Evolutionary conservation across 352 stramenopile genomes (phyloP), one percentile per base, ranked within the genome.

Genomic region (Globisporangium emineosum): DNA sequence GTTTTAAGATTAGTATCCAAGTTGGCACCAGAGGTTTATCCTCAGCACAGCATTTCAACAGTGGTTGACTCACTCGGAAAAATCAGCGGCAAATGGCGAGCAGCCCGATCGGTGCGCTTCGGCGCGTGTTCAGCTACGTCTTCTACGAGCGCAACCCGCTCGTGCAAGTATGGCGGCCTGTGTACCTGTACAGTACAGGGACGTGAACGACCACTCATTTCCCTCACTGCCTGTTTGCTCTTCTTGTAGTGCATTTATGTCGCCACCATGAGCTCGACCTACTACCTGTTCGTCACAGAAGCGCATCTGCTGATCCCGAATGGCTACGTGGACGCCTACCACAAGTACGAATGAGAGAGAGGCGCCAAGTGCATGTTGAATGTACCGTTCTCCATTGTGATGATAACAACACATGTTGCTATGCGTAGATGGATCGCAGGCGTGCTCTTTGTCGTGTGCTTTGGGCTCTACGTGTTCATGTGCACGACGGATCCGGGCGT

Each of bases 401-500:
- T 17, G 13, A 23, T 65, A 33, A 54, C 21, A 12, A 12, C 53
- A 45, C 5, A 47, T 17, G 21, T 57, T 68, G 25, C 25, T 58
- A 12, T 65, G 42, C 4, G 32, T 37, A 90, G 84, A 52, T 78
- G 72, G 69, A 51, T 90, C 25, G 56, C 71, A 25, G 76, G 67
- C 5, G 59, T 77, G 32, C 61, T 93, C n/a, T 90, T 91, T 37
- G 61, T 83, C 15, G 60, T 71, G 10, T 87, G 81, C 27, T 71
- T 88, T 32, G 69, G 42, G 9, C 71, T 92, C 29, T 97, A 94
- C 55, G 30, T 83, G 23, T 71, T 78, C 60, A 84, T 95, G 69
- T 95, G 88, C 65, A 57, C 53, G 27, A 76, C 66, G 23, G 83
- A 94, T 30, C 88, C 90, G 8, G 90, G 90, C n/a, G 67, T 92